Evolutionary conservation across 768 basidiomycete species (phyloP).

Genomic region (Russula sp.): DNA sequence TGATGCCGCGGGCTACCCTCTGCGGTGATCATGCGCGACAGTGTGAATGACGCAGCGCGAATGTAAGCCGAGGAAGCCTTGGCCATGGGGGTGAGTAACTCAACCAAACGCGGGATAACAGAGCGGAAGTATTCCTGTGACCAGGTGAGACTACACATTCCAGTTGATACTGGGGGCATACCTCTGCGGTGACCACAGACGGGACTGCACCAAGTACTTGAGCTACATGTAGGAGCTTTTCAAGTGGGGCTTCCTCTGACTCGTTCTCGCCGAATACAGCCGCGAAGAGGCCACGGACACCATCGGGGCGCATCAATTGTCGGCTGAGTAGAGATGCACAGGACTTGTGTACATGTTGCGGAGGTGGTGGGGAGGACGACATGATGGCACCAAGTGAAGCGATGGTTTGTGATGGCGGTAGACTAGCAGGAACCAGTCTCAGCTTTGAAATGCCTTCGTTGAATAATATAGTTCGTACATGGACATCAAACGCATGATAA

Average conservation of each 20-base stretch:
- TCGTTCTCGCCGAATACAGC: conserved; percentile 69
- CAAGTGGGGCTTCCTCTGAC: conserved; percentile 53
- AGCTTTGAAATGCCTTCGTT: neutral
- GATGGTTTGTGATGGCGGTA: conserved; percentile 65
- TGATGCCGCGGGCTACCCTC: conserved; percentile 37
- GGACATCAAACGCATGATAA: conserved; percentile 55
- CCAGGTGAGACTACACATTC: neutral
- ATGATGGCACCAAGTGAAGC: conserved; percentile 52
- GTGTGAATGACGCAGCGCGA: conserved; percentile 62
- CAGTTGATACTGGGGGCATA: conserved; percentile 35
- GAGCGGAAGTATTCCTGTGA: conserved; percentile 58
- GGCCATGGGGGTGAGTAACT: conserved; percentile 43
- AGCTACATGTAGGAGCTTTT: conserved; percentile 73
- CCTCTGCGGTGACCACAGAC: conserved; percentile 50
- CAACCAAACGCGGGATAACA: conserved; percentile 55
- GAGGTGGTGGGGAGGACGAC: conserved; percentile 46
- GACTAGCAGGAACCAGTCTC: conserved; percentile 40
- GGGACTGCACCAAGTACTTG: conserved; percentile 64
- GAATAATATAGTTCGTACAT: conserved; percentile 47
- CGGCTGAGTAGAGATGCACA: conserved; percentile 64
- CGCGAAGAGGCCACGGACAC: conserved; percentile 63
- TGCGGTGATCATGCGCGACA: conserved; percentile 60
- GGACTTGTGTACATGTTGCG: conserved; percentile 53
- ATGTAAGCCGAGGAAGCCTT: conserved; percentile 45
- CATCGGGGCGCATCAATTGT: conserved; percentile 68